Conservation (phyloP, 208 protist species). For the Jaenimonas drosophilae region DNA sequence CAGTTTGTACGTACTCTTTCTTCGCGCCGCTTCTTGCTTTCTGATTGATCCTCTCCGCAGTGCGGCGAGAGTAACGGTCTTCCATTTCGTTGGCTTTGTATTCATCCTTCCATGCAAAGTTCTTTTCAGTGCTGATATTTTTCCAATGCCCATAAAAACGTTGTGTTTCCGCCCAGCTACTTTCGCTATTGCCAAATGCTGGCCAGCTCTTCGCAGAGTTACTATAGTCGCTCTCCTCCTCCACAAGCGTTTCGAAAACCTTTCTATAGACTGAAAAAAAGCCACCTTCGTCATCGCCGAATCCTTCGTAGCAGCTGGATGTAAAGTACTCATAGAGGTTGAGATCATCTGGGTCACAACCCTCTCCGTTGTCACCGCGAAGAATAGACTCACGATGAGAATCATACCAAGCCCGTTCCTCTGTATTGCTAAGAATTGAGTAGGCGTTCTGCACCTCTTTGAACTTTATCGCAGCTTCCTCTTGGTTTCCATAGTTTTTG, state of each 20-base stretch:
- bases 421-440: conserved; percentile 67
- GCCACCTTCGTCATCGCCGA: conserved; percentile 57
- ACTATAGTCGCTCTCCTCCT: conserved; percentile 62
- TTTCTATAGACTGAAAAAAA: conserved; percentile 78
- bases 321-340: conserved; percentile 84
- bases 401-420: conserved; percentile 88
- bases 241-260: conserved; percentile 61
- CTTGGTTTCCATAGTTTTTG: conserved; percentile 79
- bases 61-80: conserved; percentile 76
- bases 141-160: conserved; percentile 80
- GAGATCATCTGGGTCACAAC: conserved; percentile 58
- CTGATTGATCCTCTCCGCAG: conserved; percentile 80
- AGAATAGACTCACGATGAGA: conserved; percentile 80
- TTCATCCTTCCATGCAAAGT: conserved; percentile 86
- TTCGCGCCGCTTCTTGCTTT: conserved; percentile 67
- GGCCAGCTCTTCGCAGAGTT: conserved; percentile 49
- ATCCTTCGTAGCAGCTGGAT: conserved; percentile 65
- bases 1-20: conserved; percentile 80
- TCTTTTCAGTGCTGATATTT: conserved; percentile 82
- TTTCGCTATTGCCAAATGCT: conserved; percentile 55
- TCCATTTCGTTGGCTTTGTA: conserved; percentile 88
- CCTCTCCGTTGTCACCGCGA: conserved; percentile 31
- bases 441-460: conserved; percentile 89
- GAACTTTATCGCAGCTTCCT: conserved; percentile 63
- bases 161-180: conserved; percentile 43